Evolutionary conservation across 2,329 filamentous ascomycete species (phyloP).

Genomic region (Trichoderma hamatum): DNA sequence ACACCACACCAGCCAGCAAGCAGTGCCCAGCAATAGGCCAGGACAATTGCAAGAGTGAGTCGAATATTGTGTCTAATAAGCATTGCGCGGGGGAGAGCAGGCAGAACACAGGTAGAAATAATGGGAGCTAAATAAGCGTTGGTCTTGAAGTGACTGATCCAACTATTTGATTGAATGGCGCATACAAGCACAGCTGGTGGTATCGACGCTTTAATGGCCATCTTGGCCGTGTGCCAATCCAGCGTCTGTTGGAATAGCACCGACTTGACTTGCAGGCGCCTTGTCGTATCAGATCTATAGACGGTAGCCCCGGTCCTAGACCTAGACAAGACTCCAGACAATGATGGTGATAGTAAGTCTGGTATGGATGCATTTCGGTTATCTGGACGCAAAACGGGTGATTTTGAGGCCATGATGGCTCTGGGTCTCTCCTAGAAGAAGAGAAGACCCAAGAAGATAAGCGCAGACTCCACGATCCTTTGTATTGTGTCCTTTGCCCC

Average conservation of each 20-base stretch:
- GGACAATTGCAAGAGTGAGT: not conserved
- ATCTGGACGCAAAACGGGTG: not conserved
- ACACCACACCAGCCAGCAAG: not conserved
- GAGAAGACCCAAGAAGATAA: not conserved
- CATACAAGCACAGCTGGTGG: slow-evolving; percentile 8
- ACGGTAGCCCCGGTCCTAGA: not conserved
- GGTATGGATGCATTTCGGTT: not conserved
- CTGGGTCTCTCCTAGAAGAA: not conserved
- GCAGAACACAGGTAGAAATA: not conserved
- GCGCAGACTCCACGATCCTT: not conserved
- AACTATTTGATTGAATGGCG: slow-evolving; percentile 5
- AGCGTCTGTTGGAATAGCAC: not conserved
- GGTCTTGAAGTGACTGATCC: not conserved
- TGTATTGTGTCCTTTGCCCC: not conserved
- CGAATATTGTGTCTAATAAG: not conserved
- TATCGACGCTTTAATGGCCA: slow-evolving; percentile 1
- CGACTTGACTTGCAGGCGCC: not conserved
- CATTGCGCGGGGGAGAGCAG: not conserved
- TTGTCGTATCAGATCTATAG: not conserved
- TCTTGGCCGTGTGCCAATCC: not conserved
- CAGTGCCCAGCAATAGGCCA: not conserved
- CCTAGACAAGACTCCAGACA: not conserved
- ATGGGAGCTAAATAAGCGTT: not conserved
- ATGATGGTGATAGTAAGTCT: not conserved
- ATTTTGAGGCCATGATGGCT: not conserved